phyloP scores from a whole-genome alignment of 1,139 yeast species.

The Yarrowia galli region DNA sequence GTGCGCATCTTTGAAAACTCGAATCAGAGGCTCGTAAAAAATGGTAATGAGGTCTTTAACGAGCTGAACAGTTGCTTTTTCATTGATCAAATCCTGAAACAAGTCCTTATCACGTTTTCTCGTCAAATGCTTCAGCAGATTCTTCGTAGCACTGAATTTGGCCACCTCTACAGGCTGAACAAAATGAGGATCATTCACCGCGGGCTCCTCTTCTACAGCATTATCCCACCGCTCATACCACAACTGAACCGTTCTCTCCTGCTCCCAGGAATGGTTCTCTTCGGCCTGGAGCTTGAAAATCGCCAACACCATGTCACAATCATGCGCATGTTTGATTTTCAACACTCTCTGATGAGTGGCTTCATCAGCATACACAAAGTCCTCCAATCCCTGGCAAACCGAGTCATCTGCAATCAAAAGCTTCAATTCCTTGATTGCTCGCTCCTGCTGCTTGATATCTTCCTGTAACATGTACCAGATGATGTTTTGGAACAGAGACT shows the following conservation, averaged over 20 bases:
- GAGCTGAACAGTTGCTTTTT: slow-evolving; percentile 75
- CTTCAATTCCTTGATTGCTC: slow-evolving; percentile 60
- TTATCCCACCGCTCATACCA: slow-evolving; percentile 54
- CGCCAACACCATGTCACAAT: slow-evolving; percentile 46
- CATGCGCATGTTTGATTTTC: slow-evolving; percentile 44
- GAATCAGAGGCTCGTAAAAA: slow-evolving; percentile 84
- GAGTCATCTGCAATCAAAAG: slow-evolving; percentile 40
- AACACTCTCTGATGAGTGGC: slow-evolving; percentile 41
- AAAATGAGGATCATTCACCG: slow-evolving; percentile 29
- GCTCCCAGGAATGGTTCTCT: slow-evolving; percentile 41
- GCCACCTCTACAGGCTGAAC: slow-evolving; percentile 46
- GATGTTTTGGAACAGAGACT: slow-evolving; percentile 72
- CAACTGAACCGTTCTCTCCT: slow-evolving; percentile 44
- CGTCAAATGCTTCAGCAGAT: slow-evolving; percentile 67
- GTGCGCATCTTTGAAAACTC: slow-evolving; percentile 75
- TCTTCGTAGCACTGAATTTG: slow-evolving; percentile 60
- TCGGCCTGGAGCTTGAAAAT: slow-evolving; percentile 44
- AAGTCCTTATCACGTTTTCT: slow-evolving; percentile 78
- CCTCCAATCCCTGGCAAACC: slow-evolving; percentile 26
- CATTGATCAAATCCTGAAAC: slow-evolving; percentile 81
- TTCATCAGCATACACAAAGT: slow-evolving; percentile 27
- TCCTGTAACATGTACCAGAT: slow-evolving; percentile 79
- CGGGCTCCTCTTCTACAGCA: slow-evolving; percentile 46
- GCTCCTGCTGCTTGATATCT: slow-evolving; percentile 72
- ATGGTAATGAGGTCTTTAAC: slow-evolving; percentile 75